These are phyloP conservation scores for Sparassis latifolia DNA, from an alignment of 1,284 basidiomycete genomes.

Conservation along the genomic window DNA sequence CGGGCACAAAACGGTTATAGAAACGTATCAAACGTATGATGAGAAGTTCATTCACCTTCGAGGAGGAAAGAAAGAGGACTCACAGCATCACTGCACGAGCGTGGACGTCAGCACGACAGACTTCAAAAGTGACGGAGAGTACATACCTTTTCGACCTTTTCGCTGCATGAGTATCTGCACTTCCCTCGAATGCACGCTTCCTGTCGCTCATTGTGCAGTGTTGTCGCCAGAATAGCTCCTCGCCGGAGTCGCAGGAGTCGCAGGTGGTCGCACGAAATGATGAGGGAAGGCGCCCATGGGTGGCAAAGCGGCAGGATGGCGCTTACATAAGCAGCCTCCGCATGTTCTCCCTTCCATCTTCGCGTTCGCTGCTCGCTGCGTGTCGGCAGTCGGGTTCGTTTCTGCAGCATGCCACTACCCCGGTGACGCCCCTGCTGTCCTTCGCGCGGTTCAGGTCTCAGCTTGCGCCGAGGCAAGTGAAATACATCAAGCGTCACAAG, in stretches of 20 bases:
- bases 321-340: slow-evolving; percentile 9
- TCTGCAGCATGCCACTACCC: slow-evolving; percentile 7
- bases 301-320: neutral
- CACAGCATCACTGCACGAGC: slow-evolving; percentile 53
- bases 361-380: slow-evolving; percentile 24
- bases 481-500: slow-evolving; percentile 85
- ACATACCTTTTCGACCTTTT: slow-evolving; percentile 71
- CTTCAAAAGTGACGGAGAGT: neutral
- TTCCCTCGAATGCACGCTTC: slow-evolving; percentile 33
- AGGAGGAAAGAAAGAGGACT: slow-evolving; percentile 38
- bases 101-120: slow-evolving; percentile 5
- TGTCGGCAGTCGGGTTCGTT: slow-evolving; percentile 17
- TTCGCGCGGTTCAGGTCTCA: slow-evolving; percentile 39
- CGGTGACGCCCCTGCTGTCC: slow-evolving; percentile 7
- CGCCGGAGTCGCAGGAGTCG: neutral
- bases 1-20: slow-evolving; percentile 61
- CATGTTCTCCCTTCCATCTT: slow-evolving; percentile 26
- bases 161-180: slow-evolving; percentile 39
- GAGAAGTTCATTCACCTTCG: slow-evolving; percentile 67
- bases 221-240: neutral
- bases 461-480: slow-evolving; percentile 78
- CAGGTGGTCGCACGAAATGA: neutral
- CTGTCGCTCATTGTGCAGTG: slow-evolving; percentile 27
- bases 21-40: slow-evolving; percentile 35
- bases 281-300: neutral